Conservation (phyloP, 2,329 filamentous ascomycete species). For the Fonsecaea multimorphosa region DNA sequence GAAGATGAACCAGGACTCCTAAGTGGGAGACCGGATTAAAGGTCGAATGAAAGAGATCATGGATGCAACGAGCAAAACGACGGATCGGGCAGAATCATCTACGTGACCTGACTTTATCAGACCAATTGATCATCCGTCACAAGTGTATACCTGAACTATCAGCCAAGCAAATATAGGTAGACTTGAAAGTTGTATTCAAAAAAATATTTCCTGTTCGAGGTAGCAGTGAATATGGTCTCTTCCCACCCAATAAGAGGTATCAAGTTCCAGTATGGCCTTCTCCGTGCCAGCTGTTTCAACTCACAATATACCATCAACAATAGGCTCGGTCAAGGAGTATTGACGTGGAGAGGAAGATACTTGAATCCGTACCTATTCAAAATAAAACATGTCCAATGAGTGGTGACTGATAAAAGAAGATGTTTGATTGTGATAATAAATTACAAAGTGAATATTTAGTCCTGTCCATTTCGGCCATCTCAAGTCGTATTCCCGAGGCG, state of each 20-base stretch:
- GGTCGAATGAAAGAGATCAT: not conserved
- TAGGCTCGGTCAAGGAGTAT: no score
- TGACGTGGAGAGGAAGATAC: no score
- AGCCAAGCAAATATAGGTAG: not conserved
- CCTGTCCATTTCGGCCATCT: not conserved
- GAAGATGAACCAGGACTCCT: constrained; percentile 31
- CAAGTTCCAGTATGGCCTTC: no score
- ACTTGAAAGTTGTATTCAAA: not conserved
- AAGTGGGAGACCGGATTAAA: not conserved
- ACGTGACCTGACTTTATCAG: no score
- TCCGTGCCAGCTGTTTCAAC: no score
- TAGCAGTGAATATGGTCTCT: no score
- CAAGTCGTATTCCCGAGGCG: constrained; percentile 21
- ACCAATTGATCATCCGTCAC: not conserved
- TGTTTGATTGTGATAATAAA: not conserved
- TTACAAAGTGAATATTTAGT: constrained; percentile 5
- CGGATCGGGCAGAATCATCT: not conserved
- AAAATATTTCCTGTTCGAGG: no score
- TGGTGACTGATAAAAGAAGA: not conserved
- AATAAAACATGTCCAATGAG: not conserved
- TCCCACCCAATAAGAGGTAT: no score
- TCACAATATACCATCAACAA: no score
- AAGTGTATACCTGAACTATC: not conserved
- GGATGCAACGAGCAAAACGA: not conserved
- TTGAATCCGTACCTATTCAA: no score